Evolutionary conservation across 768 basidiomycete genomes (phyloP).

Genomic region (Rhodotorula sphaerocarpa): DNA sequence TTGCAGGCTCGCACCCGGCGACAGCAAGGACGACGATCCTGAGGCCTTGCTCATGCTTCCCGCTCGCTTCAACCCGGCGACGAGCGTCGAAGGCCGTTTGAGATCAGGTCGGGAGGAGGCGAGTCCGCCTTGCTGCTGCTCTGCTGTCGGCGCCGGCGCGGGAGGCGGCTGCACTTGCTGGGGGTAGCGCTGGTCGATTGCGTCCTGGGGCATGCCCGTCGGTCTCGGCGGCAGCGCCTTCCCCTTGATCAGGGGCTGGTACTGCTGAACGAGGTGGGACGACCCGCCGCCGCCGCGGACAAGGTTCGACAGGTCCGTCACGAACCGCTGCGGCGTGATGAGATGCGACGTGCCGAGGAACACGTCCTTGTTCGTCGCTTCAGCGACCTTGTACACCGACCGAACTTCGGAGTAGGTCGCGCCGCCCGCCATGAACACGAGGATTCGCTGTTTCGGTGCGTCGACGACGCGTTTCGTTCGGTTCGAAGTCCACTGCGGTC

Average conservation of each 20-base stretch:
- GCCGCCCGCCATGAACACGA: slow-evolving; percentile 89
- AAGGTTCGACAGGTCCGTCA: slow-evolving; percentile 77
- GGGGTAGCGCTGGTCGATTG: slow-evolving; percentile 21
- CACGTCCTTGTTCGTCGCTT: slow-evolving; percentile 70
- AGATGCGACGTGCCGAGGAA: slow-evolving; percentile 89
- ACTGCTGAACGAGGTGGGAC: slow-evolving; percentile 48
- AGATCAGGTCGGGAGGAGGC: not conserved
- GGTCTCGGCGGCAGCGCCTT: slow-evolving; percentile 4
- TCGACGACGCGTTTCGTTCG: slow-evolving; percentile 47
- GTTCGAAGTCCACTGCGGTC: slow-evolving; percentile 38
- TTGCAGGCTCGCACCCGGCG: not conserved
- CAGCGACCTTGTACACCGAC: slow-evolving; percentile 71
- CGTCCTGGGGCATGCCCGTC: slow-evolving; percentile 21
- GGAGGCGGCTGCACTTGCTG: slow-evolving; percentile 9
- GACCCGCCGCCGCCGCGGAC: slow-evolving; percentile 82
- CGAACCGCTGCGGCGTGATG: slow-evolving; percentile 69
- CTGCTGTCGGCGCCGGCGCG: not conserved
- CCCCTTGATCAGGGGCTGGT: slow-evolving; percentile 19
- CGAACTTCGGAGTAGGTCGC: slow-evolving; percentile 94
- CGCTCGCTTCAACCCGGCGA: not conserved
- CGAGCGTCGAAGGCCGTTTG: not conserved
- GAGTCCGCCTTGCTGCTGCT: not conserved
- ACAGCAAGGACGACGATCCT: not conserved
- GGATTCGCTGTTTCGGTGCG: slow-evolving; percentile 56
- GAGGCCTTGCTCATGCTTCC: not conserved